Percentiles rank a stretch among this genome's conserved stretches.
Conservation (phyloP, 78 protist species). For the Dictyostelium firmibasis region DNA sequence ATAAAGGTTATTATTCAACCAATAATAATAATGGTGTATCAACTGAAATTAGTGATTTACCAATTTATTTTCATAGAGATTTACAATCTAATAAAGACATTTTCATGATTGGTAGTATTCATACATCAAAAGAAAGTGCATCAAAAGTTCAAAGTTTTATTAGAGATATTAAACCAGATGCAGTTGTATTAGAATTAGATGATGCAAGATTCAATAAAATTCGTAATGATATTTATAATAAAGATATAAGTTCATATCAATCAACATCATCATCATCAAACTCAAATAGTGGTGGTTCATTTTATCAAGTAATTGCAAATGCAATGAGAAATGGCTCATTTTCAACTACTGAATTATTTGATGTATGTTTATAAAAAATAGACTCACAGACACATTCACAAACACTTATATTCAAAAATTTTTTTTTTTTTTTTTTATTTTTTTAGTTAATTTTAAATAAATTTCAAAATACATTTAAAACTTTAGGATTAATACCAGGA, state of each 20-base stretch:
- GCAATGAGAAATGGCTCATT: background rate
- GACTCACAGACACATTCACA: background rate
- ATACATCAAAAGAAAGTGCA: constrained; percentile 44
- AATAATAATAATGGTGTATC: background rate
- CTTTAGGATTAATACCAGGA: constrained; percentile 59
- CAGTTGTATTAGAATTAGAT: constrained; percentile 53
- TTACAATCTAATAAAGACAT: constrained; percentile 34
- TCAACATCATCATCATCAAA: background rate
- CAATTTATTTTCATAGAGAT: constrained; percentile 60
- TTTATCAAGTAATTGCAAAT: background rate
- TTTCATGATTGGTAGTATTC: constrained; percentile 56
- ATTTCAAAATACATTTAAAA: constrained; percentile 39
- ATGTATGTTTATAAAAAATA: background rate
- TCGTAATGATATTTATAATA: constrained; percentile 1
- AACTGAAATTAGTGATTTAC: constrained; percentile 26
- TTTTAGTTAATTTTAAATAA: background rate
- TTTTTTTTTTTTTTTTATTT: background rate
- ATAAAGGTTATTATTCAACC: background rate
- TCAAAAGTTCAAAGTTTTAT: constrained; percentile 24
- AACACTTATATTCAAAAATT: background rate
- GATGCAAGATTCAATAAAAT: constrained; percentile 21
- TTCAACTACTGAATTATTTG: background rate
- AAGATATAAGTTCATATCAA: constrained; percentile 19
- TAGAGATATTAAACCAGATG: constrained; percentile 37
- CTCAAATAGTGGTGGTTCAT: background rate